Evolutionary conservation across 306 rosid species (phyloP).

Genomic region (Ormosia semicastrata): DNA sequence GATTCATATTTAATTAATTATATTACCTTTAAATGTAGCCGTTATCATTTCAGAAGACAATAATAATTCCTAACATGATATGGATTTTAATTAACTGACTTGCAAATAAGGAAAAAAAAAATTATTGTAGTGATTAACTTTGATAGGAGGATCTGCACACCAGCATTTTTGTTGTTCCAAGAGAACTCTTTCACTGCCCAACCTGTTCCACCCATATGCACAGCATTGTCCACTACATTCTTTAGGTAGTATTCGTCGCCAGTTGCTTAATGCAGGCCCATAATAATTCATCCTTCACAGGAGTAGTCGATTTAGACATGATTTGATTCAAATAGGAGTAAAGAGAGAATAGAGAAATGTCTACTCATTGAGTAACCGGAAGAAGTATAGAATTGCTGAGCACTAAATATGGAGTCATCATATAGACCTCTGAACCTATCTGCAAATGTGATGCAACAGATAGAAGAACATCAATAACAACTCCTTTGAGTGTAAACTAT

Average conservation of each 20-base stretch:
- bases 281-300: constrained; percentile 67
- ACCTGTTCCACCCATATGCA: constrained; percentile 86
- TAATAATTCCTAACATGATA: not conserved
- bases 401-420: constrained; percentile 52
- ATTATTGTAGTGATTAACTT: constrained; percentile 42
- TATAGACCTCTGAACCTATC: constrained; percentile 73
- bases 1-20: too few species aligned
- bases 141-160: constrained; percentile 74
- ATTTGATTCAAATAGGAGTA: not conserved
- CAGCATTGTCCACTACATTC: constrained; percentile 69
- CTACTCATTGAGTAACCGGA: constrained; percentile 71
- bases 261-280: constrained; percentile 84
- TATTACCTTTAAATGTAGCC: not conserved
- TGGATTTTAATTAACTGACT: not conserved
- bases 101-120: not conserved
- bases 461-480: not conserved
- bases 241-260: constrained; percentile 69
- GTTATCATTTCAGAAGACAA: not conserved
- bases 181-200: constrained; percentile 85
- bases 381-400: constrained; percentile 64
- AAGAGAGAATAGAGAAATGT: not conserved
- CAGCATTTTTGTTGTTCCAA: constrained; percentile 92
- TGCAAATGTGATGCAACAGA: constrained; percentile 69
- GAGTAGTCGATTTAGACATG: not conserved
- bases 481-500: not conserved